Conservation (phyloP, 192 early-diverging fungal genomes). For the Dissophora globulifera region DNA sequence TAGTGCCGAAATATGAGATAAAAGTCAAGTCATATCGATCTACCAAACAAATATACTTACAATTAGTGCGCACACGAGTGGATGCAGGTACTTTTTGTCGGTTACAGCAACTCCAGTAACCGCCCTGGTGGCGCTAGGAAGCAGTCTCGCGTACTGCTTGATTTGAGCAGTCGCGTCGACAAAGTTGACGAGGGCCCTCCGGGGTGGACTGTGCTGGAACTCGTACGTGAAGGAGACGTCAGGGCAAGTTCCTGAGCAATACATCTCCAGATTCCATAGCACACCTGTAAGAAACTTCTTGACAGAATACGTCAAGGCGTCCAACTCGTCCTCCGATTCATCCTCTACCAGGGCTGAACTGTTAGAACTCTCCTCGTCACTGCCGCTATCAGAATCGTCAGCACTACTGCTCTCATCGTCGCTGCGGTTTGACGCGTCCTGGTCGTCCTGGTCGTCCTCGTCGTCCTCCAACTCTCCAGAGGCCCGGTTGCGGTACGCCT, state of each 20-base stretch:
- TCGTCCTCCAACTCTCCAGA: no score
- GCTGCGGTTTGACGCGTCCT: no score
- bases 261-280: slow-evolving; percentile 52
- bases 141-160: background rate
- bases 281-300: slow-evolving; percentile 38
- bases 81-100: slow-evolving; percentile 27
- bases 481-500: no score
- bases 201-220: slow-evolving; percentile 21
- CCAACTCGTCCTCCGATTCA: slow-evolving; percentile 1
- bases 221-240: slow-evolving; percentile 38
- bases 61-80: slow-evolving; percentile 46
- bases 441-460: background rate
- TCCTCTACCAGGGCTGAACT: background rate
- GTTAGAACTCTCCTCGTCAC: background rate
- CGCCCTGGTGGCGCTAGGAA: slow-evolving; percentile 10
- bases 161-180: background rate
- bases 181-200: slow-evolving; percentile 22
- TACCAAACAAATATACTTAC: slow-evolving; percentile 16
- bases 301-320: slow-evolving; percentile 9
- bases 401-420: background rate
- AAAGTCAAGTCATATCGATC: background rate
- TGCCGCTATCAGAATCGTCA: slow-evolving; percentile 2
- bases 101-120: background rate
- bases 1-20: background rate
- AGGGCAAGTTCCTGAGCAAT: slow-evolving; percentile 47